These are phyloP conservation scores for Recurvomyces mirabilis DNA, from an alignment of 495 filamentous ascomycete species.

Conservation along the genomic window DNA sequence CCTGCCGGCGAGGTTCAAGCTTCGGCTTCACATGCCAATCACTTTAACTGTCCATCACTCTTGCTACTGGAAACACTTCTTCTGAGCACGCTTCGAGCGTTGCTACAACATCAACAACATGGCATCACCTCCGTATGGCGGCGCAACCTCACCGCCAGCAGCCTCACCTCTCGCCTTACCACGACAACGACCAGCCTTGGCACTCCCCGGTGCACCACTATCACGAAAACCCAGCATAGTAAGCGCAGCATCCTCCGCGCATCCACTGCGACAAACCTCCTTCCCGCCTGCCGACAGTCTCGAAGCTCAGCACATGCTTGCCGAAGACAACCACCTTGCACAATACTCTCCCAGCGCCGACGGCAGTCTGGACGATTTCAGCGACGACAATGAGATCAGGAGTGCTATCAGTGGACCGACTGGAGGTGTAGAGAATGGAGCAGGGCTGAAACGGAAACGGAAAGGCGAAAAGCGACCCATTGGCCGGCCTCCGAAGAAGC, in stretches of 20 bases:
- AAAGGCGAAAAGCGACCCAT: slow-evolving; percentile 7
- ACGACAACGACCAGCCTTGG: slow-evolving; percentile 48
- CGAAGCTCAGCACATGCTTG: slow-evolving; percentile 27
- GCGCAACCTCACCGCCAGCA: slow-evolving; percentile 43
- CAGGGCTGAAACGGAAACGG: slow-evolving; percentile 11
- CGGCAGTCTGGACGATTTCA: slow-evolving; percentile 51
- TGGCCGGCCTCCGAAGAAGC: slow-evolving; percentile 6
- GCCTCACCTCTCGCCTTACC: slow-evolving; percentile 40
- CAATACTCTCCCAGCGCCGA: slow-evolving; percentile 49
- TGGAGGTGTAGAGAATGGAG: slow-evolving; percentile 9
- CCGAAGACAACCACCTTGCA: slow-evolving; percentile 28
- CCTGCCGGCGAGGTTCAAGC: too few relatives aligned
- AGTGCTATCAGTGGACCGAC: slow-evolving; percentile 33
- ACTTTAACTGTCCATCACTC: too few relatives aligned
- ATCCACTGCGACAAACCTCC: slow-evolving; percentile 81
- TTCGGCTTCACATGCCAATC: too few relatives aligned
- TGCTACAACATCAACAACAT: slow-evolving; percentile 28
- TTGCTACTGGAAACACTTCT: too few relatives aligned
- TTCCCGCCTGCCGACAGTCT: slow-evolving; percentile 48
- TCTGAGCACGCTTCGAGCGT: not conserved
- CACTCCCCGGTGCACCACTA: slow-evolving; percentile 38
- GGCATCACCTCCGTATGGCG: slow-evolving; percentile 48
- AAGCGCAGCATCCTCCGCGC: slow-evolving; percentile 42
- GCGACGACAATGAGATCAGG: slow-evolving; percentile 9
- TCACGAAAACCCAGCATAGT: slow-evolving; percentile 53